These are phyloP conservation scores for Ilyonectria robusta DNA, from an alignment of 2,329 filamentous ascomycete species.

Conservation along the genomic window DNA sequence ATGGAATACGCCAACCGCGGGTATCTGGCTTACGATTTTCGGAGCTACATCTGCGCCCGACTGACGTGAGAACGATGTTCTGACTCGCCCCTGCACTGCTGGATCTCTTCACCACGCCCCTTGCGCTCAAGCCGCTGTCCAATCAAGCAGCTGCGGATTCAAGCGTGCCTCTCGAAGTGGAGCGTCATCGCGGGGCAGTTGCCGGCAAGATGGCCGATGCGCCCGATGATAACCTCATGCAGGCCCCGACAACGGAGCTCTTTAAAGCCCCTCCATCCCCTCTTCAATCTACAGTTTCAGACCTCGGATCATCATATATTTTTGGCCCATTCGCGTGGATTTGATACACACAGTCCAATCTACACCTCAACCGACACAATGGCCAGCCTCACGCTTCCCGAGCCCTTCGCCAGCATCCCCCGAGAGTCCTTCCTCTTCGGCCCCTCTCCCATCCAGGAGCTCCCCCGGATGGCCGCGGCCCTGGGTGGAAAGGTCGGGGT, in stretches of 20 bases:
- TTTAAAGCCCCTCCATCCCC: conserved; percentile 14
- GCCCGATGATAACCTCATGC: conserved; percentile 21
- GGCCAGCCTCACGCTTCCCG: conserved; percentile 63
- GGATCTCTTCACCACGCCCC: conserved; percentile 13
- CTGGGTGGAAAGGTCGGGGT: conserved; percentile 73
- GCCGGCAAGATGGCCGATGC: conserved; percentile 19
- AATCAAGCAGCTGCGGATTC: conserved; percentile 20
- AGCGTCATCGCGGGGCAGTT: conserved; percentile 22
- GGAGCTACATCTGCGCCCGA: conserved; percentile 23
- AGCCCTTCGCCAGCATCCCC: conserved; percentile 75
- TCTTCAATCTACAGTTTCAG: neutral
- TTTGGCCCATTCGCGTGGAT: neutral
- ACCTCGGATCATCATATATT: neutral
- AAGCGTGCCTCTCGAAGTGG: conserved; percentile 18
- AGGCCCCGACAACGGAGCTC: conserved; percentile 27
- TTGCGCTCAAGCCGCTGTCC: conserved; percentile 9
- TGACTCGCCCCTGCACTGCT: conserved; percentile 15
- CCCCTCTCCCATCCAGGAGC: conserved; percentile 76
- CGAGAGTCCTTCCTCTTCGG: conserved; percentile 74
- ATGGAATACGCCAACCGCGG: conserved; percentile 6
- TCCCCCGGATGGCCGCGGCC: conserved; percentile 74
- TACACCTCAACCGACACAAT: conserved; percentile 37
- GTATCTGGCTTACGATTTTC: conserved; percentile 3
- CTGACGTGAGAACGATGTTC: conserved; percentile 5
- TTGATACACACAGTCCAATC: neutral